Evolutionary conservation across 179 eudicot species (phyloP), one percentile per base, ranked within the genome.

Genomic region (Camellia oleifera): DNA sequence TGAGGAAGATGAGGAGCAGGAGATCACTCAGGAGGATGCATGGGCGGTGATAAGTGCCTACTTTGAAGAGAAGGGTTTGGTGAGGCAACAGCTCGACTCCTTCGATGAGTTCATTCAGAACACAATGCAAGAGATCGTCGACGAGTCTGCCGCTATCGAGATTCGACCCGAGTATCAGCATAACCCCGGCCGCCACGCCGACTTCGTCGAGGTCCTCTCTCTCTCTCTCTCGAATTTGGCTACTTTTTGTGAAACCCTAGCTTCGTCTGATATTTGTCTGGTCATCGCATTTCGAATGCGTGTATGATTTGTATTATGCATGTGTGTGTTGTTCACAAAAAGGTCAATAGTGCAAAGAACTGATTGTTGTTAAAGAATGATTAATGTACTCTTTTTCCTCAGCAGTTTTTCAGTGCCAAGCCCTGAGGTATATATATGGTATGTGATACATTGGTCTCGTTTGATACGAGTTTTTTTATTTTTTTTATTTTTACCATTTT

Each of bases 31-130:
- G 74, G 98, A 95, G 46, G 98, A 95, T 57, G 97, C 97, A 4
- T 95, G 98, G 98, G 90, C 97, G 0, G 98, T 95, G 3, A 95
- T 95, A n/a, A 93, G 98, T 45, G 93, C 97, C 6, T 95, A 90
- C 69, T 95, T 95, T 20, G 97, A 93, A 64, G 97, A 95, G 78
- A 95, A 93, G 68, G 98, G 97, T 4, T 65, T 95, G 68, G 98
- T 93, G 23, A 75, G 98, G 10, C 98, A 95, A 54, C 98, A 95
- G 64, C 84, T 95, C 6, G 97, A 95, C 65, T 95, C 98, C 0
- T 92, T 95, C 65, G 97, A 95, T 66, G 98, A 95, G 88, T 95
- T 95, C 80, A 95, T 95, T 26, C 93, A 90, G 86, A 95, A 93
- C 78, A 93, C 97, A 3, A 95, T 93, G 97, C 98, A 94, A 72